Percentiles rank a stretch among this genome's conserved stretches.
Conservation (phyloP, 352 stramenopile genomes). For the Peronospora destructor region DNA sequence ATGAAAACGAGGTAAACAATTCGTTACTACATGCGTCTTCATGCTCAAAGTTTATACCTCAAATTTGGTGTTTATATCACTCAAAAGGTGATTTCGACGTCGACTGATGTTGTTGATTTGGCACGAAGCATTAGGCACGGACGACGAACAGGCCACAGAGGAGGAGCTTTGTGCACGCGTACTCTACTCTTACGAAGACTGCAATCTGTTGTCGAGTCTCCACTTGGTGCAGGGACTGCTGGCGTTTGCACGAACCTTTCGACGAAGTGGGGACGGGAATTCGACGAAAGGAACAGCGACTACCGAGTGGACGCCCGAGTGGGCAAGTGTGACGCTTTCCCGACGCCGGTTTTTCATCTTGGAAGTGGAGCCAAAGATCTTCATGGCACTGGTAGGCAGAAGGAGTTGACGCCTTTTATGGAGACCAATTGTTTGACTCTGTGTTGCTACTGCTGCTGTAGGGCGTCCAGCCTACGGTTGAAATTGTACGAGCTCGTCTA, state of each 20-base stretch:
- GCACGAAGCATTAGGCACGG: conserved; percentile 52
- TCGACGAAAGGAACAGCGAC: neutral
- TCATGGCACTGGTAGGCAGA: conserved; percentile 42
- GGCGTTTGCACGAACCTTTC: conserved; percentile 41
- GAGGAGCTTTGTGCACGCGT: conserved; percentile 45
- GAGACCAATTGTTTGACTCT: neutral
- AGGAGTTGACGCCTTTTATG: neutral
- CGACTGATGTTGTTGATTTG: conserved; percentile 44
- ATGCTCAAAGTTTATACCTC: too few relatives aligned
- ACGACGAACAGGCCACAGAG: conserved; percentile 58
- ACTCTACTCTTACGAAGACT: conserved; percentile 26
- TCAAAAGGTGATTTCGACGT: neutral
- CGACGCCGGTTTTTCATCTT: conserved; percentile 36
- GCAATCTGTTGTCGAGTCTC: conserved; percentile 32
- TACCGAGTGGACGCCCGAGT: conserved; percentile 15
- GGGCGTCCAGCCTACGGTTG: conserved; percentile 22
- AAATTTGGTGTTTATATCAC: neutral
- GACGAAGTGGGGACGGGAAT: conserved; percentile 1
- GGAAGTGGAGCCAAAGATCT: conserved; percentile 55
- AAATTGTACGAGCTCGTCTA: conserved; percentile 26
- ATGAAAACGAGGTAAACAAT: too few relatives aligned
- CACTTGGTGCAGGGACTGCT: conserved; percentile 49
- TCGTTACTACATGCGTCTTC: too few relatives aligned
- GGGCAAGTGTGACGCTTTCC: conserved; percentile 42
- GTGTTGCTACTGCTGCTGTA: conserved; percentile 13